Percentiles rank a stretch among this genome's conserved stretches.
Evolutionary conservation across 306 rosid genomes (phyloP).

Genomic region (Parietaria judaica): DNA sequence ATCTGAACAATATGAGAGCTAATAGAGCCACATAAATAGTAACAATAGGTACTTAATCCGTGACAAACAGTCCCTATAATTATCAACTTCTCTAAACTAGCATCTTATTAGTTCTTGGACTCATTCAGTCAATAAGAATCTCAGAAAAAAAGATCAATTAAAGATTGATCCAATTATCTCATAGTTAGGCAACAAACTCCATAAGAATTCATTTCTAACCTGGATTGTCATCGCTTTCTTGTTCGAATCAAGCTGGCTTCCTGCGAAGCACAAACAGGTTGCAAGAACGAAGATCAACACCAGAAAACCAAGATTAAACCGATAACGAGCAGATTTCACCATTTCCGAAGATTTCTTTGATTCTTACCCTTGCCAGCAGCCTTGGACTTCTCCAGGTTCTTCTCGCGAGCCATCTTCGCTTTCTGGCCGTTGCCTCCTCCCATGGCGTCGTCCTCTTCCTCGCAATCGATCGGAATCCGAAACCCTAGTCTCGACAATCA

Average conservation of each 20-base stretch:
- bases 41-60: no score
- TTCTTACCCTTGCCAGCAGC: conserved; percentile 35
- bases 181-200: not conserved
- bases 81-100: no score
- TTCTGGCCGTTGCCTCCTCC: conserved; percentile 56
- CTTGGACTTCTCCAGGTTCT: conserved; percentile 37
- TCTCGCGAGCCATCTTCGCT: conserved; percentile 51
- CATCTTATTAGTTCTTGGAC: no score
- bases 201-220: conserved; percentile 12
- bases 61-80: no score
- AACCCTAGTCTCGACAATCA: conserved; percentile 39
- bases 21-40: no score
- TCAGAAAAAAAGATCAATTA: no score
- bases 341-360: no score
- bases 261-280: conserved; percentile 18
- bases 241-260: conserved; percentile 49
- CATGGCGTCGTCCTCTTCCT: conserved; percentile 20
- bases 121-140: no score
- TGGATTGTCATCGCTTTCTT: conserved; percentile 51
- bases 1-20: no score
- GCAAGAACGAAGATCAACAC: not conserved
- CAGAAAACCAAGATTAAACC: not conserved
- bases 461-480: conserved; percentile 21
- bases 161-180: no score
- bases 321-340: no score